phyloP scores from a whole-genome alignment of 768 basidiomycete genomes.

The Auricularia heimuer region DNA sequence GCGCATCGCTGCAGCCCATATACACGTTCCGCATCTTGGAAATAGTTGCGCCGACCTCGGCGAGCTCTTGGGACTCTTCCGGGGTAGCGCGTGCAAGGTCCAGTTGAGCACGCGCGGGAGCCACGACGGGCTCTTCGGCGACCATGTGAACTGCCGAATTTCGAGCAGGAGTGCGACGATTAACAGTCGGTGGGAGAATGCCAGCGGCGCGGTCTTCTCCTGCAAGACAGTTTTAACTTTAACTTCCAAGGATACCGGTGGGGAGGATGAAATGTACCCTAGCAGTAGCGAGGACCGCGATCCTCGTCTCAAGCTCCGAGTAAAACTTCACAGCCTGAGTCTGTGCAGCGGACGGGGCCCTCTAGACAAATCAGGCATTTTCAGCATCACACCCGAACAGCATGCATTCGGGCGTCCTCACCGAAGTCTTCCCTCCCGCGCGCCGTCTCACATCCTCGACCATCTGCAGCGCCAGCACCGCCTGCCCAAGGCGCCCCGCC shows the following conservation, averaged over 20 bases:
- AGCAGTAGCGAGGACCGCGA: constrained; percentile 32
- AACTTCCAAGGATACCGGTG: too few species aligned
- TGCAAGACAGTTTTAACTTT: constrained; percentile 16
- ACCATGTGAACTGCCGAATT: constrained; percentile 51
- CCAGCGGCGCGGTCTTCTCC: constrained; percentile 44
- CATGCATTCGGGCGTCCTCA: constrained; percentile 7
- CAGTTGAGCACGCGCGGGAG: constrained; percentile 20
- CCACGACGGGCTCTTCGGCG: constrained; percentile 38
- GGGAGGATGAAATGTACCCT: not conserved
- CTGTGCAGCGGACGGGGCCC: constrained; percentile 4
- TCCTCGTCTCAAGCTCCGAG: constrained; percentile 43
- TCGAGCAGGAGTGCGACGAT: constrained; percentile 54
- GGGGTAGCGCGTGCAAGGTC: constrained; percentile 17
- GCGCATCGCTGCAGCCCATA: constrained; percentile 3
- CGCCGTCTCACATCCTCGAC: constrained; percentile 20
- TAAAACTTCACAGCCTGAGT: constrained; percentile 28
- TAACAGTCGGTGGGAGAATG: constrained; percentile 49
- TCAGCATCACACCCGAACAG: constrained; percentile 5
- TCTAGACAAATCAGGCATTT: not conserved
- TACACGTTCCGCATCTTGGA: not conserved
- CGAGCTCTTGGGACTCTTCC: not conserved
- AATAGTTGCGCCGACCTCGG: not conserved
- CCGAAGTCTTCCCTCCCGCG: not conserved
- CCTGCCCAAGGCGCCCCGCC: constrained; percentile 46
- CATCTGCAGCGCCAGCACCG: constrained; percentile 50